Evolutionary conservation across 768 basidiomycete genomes (phyloP), one percentile per base, ranked within the genome.

Genomic region (Russula foetens): DNA sequence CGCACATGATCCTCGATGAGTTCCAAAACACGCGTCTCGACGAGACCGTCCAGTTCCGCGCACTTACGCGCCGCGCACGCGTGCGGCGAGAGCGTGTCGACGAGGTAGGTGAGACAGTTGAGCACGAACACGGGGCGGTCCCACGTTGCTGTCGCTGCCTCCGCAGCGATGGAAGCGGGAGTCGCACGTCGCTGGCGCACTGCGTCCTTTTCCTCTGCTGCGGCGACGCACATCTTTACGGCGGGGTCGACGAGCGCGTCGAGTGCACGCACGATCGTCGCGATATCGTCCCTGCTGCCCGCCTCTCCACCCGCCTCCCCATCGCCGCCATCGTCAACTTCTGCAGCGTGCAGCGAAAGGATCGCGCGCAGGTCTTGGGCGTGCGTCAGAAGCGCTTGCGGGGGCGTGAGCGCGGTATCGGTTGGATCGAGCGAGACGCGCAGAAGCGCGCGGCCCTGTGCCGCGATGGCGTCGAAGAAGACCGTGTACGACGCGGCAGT

Each of bases 381-480:
- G 45, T 93, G 85, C 65, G 97, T 92, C 35, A 93, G 81, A 21
- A 98, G 83, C 0, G 81, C 76, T 7, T 87, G 76, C 0, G 95
- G 92, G 1, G 95, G 88, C 2, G 81, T 78, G 7, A 88, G 74
- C 0, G 86, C 82, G 0, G 82, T 75, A 63, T 94, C 92, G 45
- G 90, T 83, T 24, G 77, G 70, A 48, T 86, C 85, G 86, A 88
- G 59, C 17, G 33, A 58, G n/a, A 81, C 71, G 23, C 79, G 77
- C 12, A 76, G 70, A 9, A 86, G 71, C 4, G 83, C 82, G 31
- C 88, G 83, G 2, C 92, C 90, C 72, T 93, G 92, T 0, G 86
- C 79, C 57, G 90, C 88, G 48, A 98, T 85, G 3, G 92, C 86
- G 50, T 92, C 90, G 63, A 90, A 89, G 72, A 98, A 99, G 14